Evolutionary conservation across 192 early-diverging fungal species (phyloP), one percentile per base, ranked within the genome.

Genomic region (Linderina pennispora): DNA sequence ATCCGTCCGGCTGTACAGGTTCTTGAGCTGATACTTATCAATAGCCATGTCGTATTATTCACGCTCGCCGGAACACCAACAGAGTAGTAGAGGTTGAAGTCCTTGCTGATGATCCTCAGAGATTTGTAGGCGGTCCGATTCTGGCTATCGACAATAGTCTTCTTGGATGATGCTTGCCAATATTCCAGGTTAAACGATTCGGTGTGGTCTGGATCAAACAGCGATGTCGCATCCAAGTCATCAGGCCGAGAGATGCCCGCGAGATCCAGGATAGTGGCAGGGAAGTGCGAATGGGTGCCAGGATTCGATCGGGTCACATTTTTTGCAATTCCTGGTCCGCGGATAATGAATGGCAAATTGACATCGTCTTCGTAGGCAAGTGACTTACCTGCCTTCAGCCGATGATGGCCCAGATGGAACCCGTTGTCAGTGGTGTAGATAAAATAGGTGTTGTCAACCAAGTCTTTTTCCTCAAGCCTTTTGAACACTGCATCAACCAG

Each of bases 391-490:
- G 77, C 69, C 11, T 62, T 64, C 19, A 79, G 61, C 13, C 81
- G 77, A 32, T 83, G 81, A 14, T 75, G 66, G 4, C 83, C 83
- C n/a, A 85, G 47, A 44, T 85, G 83, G 42, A 79, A 85, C 14
- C 83, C 83, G 43, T 85, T 85, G 40, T 85, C 83, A 10, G 78
- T 61, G 1, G 77, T 75, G 45, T 83, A 85, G 45, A 85, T 53
- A 15, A 85, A 56, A 31, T 76, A 78, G 10, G 79, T 80, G 48
- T 83, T 79, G 36, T 81, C 81, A 10, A 81, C 41, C 35, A 67
- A 55, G 11, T 70, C 42, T n/a, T 74, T 49, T 7, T 48, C 22
- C 49, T 76, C 70, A 14, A 85, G 51, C 3, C 58, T 49, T 24
- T 77, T 55, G 44, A 82, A 61, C 0, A 85, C 40, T 0, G 61